Percentiles rank a stretch among this genome's conserved stretches.
These are phyloP conservation scores for Chrysochromulina parva DNA, from an alignment of 78 protist species.

Conservation along the genomic window DNA sequence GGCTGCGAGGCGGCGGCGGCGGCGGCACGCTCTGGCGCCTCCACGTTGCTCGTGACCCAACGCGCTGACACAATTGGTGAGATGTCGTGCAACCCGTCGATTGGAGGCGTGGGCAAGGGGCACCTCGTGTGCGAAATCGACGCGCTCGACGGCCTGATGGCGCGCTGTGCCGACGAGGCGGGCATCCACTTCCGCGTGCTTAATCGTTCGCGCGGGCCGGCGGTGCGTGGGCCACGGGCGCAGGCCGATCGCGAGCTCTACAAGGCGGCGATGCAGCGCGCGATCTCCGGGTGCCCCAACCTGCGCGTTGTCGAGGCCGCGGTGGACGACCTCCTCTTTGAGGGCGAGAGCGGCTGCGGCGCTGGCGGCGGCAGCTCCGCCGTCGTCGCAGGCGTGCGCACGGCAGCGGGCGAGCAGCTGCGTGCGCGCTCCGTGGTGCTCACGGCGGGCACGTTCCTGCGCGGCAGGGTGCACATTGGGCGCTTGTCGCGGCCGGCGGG, in stretches of 20 bases:
- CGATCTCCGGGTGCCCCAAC: slow-evolving; percentile 31
- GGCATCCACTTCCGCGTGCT: slow-evolving; percentile 70
- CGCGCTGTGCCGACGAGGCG: slow-evolving; percentile 49
- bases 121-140: slow-evolving; percentile 85
- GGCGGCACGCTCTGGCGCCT: slow-evolving; percentile 80
- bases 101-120: slow-evolving; percentile 96
- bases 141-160: slow-evolving; percentile 87
- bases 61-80: slow-evolving; percentile 43
- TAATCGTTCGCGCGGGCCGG: slow-evolving; percentile 80
- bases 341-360: not conserved
- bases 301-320: slow-evolving; percentile 64
- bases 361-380: not conserved
- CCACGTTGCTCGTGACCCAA: slow-evolving; percentile 81
- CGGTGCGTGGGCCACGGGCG: slow-evolving; percentile 75
- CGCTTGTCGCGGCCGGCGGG: not conserved
- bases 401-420: not conserved
- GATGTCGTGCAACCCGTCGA: slow-evolving; percentile 94
- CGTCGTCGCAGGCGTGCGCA: slow-evolving; percentile 13
- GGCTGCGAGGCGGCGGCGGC: slow-evolving; percentile 93
- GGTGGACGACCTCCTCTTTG: slow-evolving; percentile 73
- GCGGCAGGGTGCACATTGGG: slow-evolving; percentile 87
- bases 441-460: slow-evolving; percentile 95
- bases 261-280: slow-evolving; percentile 62
- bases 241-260: slow-evolving; percentile 88
- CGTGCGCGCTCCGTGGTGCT: slow-evolving; percentile 54